These are phyloP conservation scores for Neopestalotiopsis rosae DNA, from an alignment of 2,329 filamentous ascomycete species.

Conservation along the genomic window DNA sequence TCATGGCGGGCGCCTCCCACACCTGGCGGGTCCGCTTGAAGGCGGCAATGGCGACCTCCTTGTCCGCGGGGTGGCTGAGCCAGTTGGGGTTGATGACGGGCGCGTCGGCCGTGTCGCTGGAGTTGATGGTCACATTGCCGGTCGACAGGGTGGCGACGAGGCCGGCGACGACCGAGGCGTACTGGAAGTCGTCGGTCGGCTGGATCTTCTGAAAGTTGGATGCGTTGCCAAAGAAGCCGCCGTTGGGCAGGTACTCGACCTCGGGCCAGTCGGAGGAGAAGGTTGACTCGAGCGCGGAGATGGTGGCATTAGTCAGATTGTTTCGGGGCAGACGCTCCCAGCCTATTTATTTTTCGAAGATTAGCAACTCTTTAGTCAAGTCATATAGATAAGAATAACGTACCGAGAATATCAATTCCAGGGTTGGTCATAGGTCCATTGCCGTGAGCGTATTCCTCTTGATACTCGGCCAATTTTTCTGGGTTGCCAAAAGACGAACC, in stretches of 20 bases:
- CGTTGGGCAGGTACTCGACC: neutral
- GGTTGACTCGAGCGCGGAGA: neutral
- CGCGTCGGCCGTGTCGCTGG: neutral
- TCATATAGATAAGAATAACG: too few species aligned
- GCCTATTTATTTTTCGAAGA: too few species aligned
- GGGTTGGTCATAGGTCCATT: neutral
- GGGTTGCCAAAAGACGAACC: neutral
- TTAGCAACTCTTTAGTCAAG: too few species aligned
- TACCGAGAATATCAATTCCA: neutral
- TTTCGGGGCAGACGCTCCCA: neutral
- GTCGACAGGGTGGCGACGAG: neutral
- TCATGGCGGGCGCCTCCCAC: neutral
- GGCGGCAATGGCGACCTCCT: neutral
- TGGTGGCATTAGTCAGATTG: neutral
- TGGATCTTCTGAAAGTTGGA: neutral
- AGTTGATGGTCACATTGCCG: neutral
- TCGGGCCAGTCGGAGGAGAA: constrained; percentile 5
- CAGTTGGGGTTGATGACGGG: neutral
- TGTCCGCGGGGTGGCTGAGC: neutral
- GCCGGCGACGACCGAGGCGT: too few species aligned
- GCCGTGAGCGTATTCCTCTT: neutral
- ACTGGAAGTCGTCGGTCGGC: too few species aligned
- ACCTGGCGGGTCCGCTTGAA: neutral
- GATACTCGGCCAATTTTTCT: neutral
- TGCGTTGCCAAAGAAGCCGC: neutral